Evolutionary conservation across 116 monocot genomes (phyloP).

Genomic region (Phalaenopsis hybrid): DNA sequence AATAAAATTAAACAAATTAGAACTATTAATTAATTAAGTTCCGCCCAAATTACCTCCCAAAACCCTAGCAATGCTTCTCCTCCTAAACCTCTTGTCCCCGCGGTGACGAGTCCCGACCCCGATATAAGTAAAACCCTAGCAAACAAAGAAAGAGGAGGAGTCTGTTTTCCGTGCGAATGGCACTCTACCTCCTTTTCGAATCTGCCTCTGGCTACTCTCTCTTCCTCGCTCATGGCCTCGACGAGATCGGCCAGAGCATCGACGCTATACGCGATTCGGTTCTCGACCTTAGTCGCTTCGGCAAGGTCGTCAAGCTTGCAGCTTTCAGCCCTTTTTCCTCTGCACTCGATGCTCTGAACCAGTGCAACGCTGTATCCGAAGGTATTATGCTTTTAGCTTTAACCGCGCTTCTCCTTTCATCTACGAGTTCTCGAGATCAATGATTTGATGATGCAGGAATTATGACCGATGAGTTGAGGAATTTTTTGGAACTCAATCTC

Average conservation of each 20-base stretch:
- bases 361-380: slow-evolving; percentile 91
- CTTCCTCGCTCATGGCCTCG: slow-evolving; percentile 77
- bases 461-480: slow-evolving; percentile 75
- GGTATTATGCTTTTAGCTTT: slow-evolving; percentile 15
- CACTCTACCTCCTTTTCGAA: slow-evolving; percentile 71
- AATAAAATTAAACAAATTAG: too few relatives aligned
- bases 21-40: too few relatives aligned
- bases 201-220: slow-evolving; percentile 71
- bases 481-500: slow-evolving; percentile 71
- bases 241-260: slow-evolving; percentile 77
- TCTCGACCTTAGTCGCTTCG: slow-evolving; percentile 69
- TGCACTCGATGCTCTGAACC: slow-evolving; percentile 82
- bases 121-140: neutral
- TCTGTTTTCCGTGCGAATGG: slow-evolving; percentile 21
- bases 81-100: neutral
- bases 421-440: neutral
- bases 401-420: neutral
- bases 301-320: slow-evolving; percentile 62
- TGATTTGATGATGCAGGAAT: slow-evolving; percentile 33
- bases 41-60: neutral
- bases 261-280: slow-evolving; percentile 66
- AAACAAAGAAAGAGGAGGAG: neutral
- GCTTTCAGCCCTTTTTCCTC: slow-evolving; percentile 80
- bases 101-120: neutral
- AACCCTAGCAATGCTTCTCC: neutral